phyloP scores from a whole-genome alignment of 345 rosid genomes.

The Lagerstroemia speciosa region DNA sequence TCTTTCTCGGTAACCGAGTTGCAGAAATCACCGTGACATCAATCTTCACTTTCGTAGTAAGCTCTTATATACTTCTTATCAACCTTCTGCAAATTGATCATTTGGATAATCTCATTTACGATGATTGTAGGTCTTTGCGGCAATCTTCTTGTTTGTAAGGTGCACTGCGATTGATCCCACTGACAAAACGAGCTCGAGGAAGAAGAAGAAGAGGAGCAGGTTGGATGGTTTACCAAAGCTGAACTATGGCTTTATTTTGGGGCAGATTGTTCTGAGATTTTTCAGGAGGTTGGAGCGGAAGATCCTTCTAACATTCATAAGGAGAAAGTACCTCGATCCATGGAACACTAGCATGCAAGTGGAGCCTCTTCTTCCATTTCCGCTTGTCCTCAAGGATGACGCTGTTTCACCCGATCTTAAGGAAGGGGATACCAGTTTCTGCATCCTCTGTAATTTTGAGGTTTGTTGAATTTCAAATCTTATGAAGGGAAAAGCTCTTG shows the following conservation, averaged over 20 bases:
- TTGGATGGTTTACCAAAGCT: conserved; percentile 46
- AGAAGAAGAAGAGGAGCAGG: conserved; percentile 49
- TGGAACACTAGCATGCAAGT: conserved; percentile 44
- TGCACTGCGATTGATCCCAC: conserved; percentile 90
- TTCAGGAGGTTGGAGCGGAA: conserved; percentile 79
- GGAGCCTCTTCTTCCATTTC: conserved; percentile 89
- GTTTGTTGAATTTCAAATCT: conserved; percentile 19
- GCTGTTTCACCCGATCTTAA: conserved; percentile 58
- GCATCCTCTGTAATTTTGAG: conserved; percentile 81
- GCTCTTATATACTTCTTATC: not conserved
- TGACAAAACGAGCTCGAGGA: conserved; percentile 66
- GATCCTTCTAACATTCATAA: conserved; percentile 63
- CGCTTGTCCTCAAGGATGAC: conserved; percentile 69
- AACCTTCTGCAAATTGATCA: not conserved
- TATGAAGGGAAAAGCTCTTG: not conserved
- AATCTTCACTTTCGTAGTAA: conserved; percentile 61
- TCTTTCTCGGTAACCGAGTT: conserved; percentile 65
- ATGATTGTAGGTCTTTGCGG: conserved; percentile 55
- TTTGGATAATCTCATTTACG: not conserved
- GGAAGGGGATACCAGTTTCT: conserved; percentile 74
- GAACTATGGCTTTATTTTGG: conserved; percentile 61
- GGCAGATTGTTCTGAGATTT: conserved; percentile 66
- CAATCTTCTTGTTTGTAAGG: conserved; percentile 63
- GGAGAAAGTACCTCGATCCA: conserved; percentile 81
- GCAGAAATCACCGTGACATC: conserved; percentile 61